A percentile compares a stretch with the other conserved stretches of the same genome.
These are phyloP conservation scores for Blastomyces gilchristii DNA, from an alignment of 2,329 filamentous ascomycete genomes.

Conservation along the genomic window DNA sequence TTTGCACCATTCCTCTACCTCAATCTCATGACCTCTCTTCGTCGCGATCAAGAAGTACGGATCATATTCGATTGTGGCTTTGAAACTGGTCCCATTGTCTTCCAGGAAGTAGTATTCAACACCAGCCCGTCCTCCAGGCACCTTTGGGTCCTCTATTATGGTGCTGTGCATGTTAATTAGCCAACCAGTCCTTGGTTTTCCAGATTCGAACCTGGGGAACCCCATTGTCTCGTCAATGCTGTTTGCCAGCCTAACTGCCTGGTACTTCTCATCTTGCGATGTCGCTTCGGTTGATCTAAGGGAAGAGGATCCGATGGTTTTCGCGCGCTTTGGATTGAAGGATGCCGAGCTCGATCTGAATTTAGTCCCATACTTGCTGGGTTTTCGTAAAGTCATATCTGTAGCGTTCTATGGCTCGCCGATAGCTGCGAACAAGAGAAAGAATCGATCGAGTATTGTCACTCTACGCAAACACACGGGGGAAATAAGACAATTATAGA, in stretches of 20 bases:
- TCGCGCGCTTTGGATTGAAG: conserved; percentile 47
- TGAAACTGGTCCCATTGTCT: conserved; percentile 81
- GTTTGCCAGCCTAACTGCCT: conserved; percentile 72
- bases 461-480: too few species aligned
- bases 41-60: conserved; percentile 92
- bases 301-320: conserved; percentile 69
- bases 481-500: neutral
- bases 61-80: conserved; percentile 91
- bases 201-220: conserved; percentile 83
- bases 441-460: neutral
- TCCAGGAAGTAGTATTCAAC: conserved; percentile 97
- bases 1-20: conserved; percentile 90
- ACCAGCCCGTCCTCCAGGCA: conserved; percentile 73
- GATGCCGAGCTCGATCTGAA: conserved; percentile 35
- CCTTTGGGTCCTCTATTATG: conserved; percentile 69
- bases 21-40: conserved; percentile 74
- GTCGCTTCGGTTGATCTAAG: conserved; percentile 70
- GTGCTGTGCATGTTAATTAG: conserved; percentile 92
- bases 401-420: neutral
- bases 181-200: conserved; percentile 79
- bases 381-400: conserved; percentile 40
- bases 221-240: conserved; percentile 92
- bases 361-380: conserved; percentile 57
- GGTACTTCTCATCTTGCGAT: conserved; percentile 84
- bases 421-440: neutral